These are phyloP conservation scores for Pichia paraexigua DNA, from an alignment of 805 yeast species.

Conservation along the genomic window DNA sequence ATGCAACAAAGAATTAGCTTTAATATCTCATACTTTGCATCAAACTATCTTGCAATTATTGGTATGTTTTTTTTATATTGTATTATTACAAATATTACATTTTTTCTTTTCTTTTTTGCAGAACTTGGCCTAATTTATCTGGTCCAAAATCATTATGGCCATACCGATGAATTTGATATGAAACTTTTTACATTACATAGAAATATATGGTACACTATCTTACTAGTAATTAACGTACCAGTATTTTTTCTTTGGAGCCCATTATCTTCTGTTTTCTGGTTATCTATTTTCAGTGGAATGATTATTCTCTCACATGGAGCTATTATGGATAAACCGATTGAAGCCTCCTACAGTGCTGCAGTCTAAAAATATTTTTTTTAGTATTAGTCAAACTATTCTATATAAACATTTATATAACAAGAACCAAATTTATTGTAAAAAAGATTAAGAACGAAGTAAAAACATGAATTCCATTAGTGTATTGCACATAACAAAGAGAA, in stretches of 20 bases:
- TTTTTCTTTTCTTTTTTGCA: constrained; percentile 64
- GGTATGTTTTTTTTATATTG: constrained; percentile 66
- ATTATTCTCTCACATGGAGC: constrained; percentile 81
- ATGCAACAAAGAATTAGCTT: constrained; percentile 74
- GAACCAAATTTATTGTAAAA: neutral
- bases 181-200: constrained; percentile 58
- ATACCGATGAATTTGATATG: constrained; percentile 21
- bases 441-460: neutral
- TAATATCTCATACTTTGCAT: constrained; percentile 76
- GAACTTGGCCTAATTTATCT: constrained; percentile 34
- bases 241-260: constrained; percentile 71
- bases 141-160: constrained; percentile 29
- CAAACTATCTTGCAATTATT: constrained; percentile 73
- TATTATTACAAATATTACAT: constrained; percentile 69
- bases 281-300: constrained; percentile 76
- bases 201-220: constrained; percentile 76
- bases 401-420: neutral
- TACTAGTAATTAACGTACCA: constrained; percentile 55
- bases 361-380: constrained; percentile 20
- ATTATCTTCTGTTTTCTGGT: constrained; percentile 83
- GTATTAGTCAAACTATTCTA: neutral
- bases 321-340: constrained; percentile 90
- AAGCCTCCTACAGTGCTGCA: constrained; percentile 80
- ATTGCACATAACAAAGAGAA: neutral
- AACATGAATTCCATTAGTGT: too few relatives aligned